Conservation (phyloP, 805 yeast species). For the Candida ipomoeae region DNA sequence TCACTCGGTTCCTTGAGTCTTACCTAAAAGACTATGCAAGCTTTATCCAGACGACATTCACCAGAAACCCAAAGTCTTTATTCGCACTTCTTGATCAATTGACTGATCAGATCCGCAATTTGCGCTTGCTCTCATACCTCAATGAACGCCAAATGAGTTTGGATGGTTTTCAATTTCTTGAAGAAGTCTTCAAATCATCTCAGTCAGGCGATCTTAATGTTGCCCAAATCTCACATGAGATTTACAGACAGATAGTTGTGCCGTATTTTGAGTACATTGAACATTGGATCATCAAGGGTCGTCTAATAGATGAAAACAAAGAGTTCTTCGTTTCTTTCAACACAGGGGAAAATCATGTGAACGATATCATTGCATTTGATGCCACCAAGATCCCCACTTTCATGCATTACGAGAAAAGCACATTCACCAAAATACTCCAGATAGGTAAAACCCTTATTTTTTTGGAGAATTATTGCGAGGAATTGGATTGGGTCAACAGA, state of each 20-base stretch:
- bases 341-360: constrained; percentile 25
- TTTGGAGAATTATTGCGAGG: constrained; percentile 61
- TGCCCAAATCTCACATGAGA: constrained; percentile 34
- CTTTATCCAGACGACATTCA: constrained; percentile 33
- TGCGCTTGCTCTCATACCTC: constrained; percentile 55
- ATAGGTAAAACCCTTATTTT: constrained; percentile 72
- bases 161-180: constrained; percentile 51
- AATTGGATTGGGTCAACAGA: constrained; percentile 57
- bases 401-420: constrained; percentile 27
- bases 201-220: constrained; percentile 63
- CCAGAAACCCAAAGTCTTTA: constrained; percentile 25
- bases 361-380: constrained; percentile 30
- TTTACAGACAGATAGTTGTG: constrained; percentile 44
- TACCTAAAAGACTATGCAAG: constrained; percentile 33
- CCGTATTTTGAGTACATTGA: constrained; percentile 61
- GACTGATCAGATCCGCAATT: constrained; percentile 46
- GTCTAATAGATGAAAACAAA: constrained; percentile 45
- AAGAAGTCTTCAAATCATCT: constrained; percentile 46
- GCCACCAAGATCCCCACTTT: constrained; percentile 43
- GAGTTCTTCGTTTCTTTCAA: constrained; percentile 60
- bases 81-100: constrained; percentile 39
- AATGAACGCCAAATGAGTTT: constrained; percentile 26
- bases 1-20: constrained; percentile 45
- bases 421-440: constrained; percentile 48
- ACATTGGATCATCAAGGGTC: constrained; percentile 71